Evolutionary conservation across 1,284 basidiomycete genomes (phyloP), one percentile per base, ranked within the genome.

Genomic region (Austroboletus novae-zelandiae): DNA sequence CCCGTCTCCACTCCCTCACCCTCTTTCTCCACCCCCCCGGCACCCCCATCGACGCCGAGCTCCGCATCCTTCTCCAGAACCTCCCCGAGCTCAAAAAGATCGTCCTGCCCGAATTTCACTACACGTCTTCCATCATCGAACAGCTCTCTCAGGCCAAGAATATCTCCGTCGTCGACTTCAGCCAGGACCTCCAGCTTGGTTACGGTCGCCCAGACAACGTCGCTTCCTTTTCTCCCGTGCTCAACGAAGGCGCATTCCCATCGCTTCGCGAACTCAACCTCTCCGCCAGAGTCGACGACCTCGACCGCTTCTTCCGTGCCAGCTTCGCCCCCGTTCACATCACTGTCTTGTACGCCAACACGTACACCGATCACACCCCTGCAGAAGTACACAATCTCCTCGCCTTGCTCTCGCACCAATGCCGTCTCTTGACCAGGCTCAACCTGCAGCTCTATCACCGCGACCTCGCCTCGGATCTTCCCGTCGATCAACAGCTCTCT

Each of bases 231-330:
- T 17, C 49, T 6, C 81, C 80, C 2, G 58, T 54, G 3, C 64
- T 83, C 13, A 41, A 62, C 20, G 70, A 76, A 51, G 78, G 74
- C 18, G 73, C 79, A 0, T 87, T 86, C 60, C 80, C 79, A 0
- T 64, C 71, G 1, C 69, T 87, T 6, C 73, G 68, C 58, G 80
- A 84, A 50, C 69, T 84, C 36, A 77, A 73, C 5, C 57, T 81
- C 32, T 75, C 74, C 32, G 71, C 70, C 3, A 58, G 65, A 17
- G 66, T 83, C 17, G 61, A 65, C 4, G 72, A 80, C 48, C 67
- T 77, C n/a, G 65, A 73, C 3, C 62, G 58, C 4, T 79, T 85
- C 62, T 63, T 84, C 40, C 62, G 66, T n/a, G 61, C 62, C 3
- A 59, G 66, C 4, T 77, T 72, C 48, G 70, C 75, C 0, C 81